Evolutionary conservation across 495 filamentous ascomycete genomes (phyloP).

Genomic region (Lasiosphaeria hispida): DNA sequence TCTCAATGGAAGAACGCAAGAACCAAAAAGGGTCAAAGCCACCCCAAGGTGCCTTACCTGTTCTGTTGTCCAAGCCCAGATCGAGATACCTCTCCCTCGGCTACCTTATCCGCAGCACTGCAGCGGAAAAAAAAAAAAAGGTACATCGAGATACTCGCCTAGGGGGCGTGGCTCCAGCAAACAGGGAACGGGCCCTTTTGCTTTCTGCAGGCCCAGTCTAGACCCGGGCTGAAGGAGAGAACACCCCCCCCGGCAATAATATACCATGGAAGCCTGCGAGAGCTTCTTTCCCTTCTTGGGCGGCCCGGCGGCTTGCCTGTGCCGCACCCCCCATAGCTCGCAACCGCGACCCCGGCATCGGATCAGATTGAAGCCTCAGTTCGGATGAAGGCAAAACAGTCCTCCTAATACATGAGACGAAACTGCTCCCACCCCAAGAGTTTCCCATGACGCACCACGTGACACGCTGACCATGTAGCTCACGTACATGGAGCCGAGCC

Average conservation of each 20-base stretch:
- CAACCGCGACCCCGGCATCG: not conserved
- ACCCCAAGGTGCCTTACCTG: too few species aligned
- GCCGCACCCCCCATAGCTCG: not conserved
- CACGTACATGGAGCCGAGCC: not conserved
- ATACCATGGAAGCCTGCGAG: too few species aligned
- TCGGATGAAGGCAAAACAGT: slow-evolving; percentile 5
- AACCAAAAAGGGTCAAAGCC: not conserved
- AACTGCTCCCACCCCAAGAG: not conserved
- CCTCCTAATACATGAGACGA: not conserved
- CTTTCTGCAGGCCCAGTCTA: not conserved
- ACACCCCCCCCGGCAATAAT: not conserved
- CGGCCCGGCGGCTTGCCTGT: slow-evolving; percentile 3
- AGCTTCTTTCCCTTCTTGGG: not conserved
- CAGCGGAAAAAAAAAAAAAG: not conserved
- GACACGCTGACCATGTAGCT: not conserved
- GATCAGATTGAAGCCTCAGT: not conserved
- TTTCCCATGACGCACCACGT: too few species aligned
- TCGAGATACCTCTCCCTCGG: not conserved
- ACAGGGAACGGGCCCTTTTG: not conserved
- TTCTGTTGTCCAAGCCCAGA: too few species aligned
- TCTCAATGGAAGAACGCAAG: not conserved
- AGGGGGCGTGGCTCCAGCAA: slow-evolving; percentile 4
- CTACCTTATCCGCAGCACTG: slow-evolving; percentile 1
- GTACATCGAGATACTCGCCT: slow-evolving; percentile 2
- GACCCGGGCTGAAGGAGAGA: slow-evolving; percentile 7